Conservation (phyloP, 495 filamentous ascomycete genomes). For the Alectoria sarmentosa region DNA sequence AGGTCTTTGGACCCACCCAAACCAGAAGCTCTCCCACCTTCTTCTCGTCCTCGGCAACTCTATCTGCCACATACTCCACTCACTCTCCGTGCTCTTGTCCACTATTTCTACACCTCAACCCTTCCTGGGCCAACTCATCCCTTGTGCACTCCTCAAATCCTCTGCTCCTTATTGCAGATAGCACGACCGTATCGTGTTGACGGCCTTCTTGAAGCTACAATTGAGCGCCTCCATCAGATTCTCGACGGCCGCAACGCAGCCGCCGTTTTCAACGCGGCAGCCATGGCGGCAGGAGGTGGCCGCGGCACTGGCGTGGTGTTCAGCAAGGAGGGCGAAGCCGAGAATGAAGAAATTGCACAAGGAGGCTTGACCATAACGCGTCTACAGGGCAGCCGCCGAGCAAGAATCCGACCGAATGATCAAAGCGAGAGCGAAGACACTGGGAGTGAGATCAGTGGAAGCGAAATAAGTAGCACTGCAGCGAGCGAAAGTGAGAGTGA, state of each 20-base stretch:
- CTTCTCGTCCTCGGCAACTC: conserved; percentile 70
- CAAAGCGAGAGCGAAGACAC: conserved; percentile 20
- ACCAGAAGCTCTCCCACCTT: conserved; percentile 54
- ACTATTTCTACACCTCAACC: conserved; percentile 88
- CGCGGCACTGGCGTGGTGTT: conserved; percentile 50
- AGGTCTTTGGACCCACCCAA: conserved; percentile 40
- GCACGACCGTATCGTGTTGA: conserved; percentile 90
- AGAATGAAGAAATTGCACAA: conserved; percentile 9
- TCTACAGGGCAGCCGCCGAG: conserved; percentile 10
- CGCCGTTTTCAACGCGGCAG: conserved; percentile 95
- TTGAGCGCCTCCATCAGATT: conserved; percentile 83
- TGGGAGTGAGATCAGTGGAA: conserved; percentile 18
- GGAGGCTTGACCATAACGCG: conserved; percentile 15
- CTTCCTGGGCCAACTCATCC: conserved; percentile 66
- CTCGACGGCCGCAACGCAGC: conserved; percentile 91
- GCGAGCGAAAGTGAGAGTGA: conserved; percentile 19
- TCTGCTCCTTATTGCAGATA: conserved; percentile 90
- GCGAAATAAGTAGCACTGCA: conserved; percentile 32
- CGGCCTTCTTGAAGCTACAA: conserved; percentile 82
- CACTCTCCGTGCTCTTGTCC: conserved; percentile 78
- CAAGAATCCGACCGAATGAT: conserved; percentile 8
- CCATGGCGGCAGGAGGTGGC: conserved; percentile 95
- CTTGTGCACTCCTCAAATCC: conserved; percentile 89
- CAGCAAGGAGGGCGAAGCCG: conserved; percentile 24
- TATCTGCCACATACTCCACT: conserved; percentile 90